A percentile compares a stretch with the other conserved stretches of the same genome.
Evolutionary conservation across 768 basidiomycete species (phyloP).

Genomic region (Kwoniella newhampshirensis): DNA sequence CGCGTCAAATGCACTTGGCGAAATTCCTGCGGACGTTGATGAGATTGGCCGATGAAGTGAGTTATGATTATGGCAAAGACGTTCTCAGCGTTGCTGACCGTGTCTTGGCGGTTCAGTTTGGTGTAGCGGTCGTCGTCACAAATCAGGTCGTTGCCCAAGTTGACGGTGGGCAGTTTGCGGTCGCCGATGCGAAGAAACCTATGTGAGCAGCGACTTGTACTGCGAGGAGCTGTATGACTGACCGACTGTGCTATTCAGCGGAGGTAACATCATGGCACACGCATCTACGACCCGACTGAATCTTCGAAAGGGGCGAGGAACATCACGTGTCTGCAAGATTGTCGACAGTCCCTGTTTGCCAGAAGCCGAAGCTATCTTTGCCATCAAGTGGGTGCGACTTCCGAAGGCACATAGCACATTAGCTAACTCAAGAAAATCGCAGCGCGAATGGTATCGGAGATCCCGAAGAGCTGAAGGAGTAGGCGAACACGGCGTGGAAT

Average conservation of each 20-base stretch:
- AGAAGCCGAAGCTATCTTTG: conserved; percentile 92
- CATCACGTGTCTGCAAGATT: conserved; percentile 91
- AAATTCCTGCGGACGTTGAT: conserved; percentile 92
- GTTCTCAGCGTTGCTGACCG: conserved; percentile 18
- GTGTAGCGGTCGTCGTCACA: conserved; percentile 93
- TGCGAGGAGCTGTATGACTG: background rate
- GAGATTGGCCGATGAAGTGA: conserved; percentile 91
- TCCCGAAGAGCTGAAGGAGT: conserved; percentile 66
- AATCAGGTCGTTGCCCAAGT: conserved; percentile 99
- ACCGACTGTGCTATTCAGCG: conserved; percentile 51
- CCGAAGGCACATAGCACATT: background rate
- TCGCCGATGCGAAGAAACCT: conserved; percentile 92
- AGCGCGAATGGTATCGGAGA: conserved; percentile 87
- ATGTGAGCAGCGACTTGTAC: conserved; percentile 56
- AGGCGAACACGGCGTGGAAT: background rate
- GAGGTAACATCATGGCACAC: conserved; percentile 98
- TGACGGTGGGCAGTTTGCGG: conserved; percentile 85
- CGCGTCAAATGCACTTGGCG: conserved; percentile 90
- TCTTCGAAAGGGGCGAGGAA: conserved; percentile 86
- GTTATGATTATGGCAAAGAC: conserved; percentile 33
- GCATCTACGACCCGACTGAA: conserved; percentile 94
- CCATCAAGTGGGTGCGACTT: conserved; percentile 61
- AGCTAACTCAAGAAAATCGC: conserved; percentile 9
- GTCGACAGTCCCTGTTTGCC: conserved; percentile 97
- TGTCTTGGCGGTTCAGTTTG: conserved; percentile 67